Conservation (phyloP, 371 early-diverging fungal species). For the Smittium culicis region DNA sequence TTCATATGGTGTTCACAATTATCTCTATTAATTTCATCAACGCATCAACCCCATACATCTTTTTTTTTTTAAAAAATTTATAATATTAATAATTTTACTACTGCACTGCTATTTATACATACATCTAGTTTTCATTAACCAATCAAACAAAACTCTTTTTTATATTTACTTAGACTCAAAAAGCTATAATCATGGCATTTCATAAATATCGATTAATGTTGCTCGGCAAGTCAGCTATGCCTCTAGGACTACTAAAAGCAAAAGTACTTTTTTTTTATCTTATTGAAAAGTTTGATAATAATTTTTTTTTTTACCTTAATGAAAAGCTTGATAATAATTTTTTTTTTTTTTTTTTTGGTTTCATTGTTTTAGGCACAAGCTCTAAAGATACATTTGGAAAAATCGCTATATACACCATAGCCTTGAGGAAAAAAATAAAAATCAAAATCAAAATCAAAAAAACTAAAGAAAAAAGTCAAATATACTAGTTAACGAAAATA, state of each 20-base stretch:
- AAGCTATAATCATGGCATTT: not conserved
- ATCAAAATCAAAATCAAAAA: too few species aligned
- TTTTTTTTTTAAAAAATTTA: too few species aligned
- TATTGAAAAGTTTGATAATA: too few species aligned
- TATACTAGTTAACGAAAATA: too few species aligned
- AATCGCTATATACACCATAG: not conserved
- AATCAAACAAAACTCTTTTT: not conserved
- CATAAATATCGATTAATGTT: not conserved
- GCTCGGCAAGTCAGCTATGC: not conserved
- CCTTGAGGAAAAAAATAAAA: too few species aligned
- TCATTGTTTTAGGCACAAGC: not conserved
- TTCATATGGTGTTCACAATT: not conserved
- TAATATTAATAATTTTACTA: too few species aligned
- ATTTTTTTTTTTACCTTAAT: too few species aligned
- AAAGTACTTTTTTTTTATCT: not conserved
- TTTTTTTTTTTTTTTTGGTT: not conserved
- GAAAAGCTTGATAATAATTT: not conserved
- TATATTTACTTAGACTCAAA: not conserved
- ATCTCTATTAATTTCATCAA: too few species aligned
- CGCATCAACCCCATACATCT: too few species aligned
- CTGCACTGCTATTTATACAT: too few species aligned
- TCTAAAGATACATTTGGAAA: not conserved
- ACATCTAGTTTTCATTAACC: too few species aligned
- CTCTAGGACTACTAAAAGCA: slow-evolving; percentile 8
- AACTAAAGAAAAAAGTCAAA: too few species aligned